Evolutionary conservation across 2,329 filamentous ascomycete species (phyloP).

Genomic region (Aspergillus pseudoglaucus): DNA sequence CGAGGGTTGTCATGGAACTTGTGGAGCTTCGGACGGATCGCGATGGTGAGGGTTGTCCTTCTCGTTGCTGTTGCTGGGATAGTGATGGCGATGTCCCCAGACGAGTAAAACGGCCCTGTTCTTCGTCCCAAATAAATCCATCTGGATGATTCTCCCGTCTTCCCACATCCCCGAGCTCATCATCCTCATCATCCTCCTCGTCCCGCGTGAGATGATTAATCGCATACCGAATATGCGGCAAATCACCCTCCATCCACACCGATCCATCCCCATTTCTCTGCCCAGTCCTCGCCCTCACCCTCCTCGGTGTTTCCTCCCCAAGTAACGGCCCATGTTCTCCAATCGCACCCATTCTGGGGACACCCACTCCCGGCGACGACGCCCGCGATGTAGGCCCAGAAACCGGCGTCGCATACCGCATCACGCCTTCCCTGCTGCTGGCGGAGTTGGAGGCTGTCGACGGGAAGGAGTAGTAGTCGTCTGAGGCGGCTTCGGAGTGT

Average conservation of each 20-base stretch:
- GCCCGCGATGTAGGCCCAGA: slow-evolving; percentile 27
- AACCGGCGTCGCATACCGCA: slow-evolving; percentile 41
- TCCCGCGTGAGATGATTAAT: slow-evolving; percentile 78
- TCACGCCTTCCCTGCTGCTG: slow-evolving; percentile 31
- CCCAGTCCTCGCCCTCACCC: slow-evolving; percentile 19
- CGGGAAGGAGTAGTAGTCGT: slow-evolving; percentile 43
- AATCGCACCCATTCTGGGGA: too few species aligned
- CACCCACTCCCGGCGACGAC: slow-evolving; percentile 12
- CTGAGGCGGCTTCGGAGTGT: slow-evolving; percentile 44
- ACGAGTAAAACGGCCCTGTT: slow-evolving; percentile 37
- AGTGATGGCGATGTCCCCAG: slow-evolving; percentile 17
- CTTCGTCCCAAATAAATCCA: slow-evolving; percentile 44
- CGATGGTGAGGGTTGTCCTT: slow-evolving; percentile 15
- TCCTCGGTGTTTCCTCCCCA: slow-evolving; percentile 16
- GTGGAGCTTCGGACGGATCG: slow-evolving; percentile 11
- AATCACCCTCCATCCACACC: slow-evolving; percentile 54
- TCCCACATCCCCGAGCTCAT: too few species aligned
- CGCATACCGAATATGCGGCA: slow-evolving; percentile 82
- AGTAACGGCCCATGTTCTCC: too few species aligned
- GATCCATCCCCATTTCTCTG: background rate
- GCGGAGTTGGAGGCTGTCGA: slow-evolving; percentile 34
- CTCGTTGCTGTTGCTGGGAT: slow-evolving; percentile 18
- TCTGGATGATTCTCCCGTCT: slow-evolving; percentile 48
- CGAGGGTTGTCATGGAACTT: background rate
- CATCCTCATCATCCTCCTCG: slow-evolving; percentile 50